Base-by-base conservation (phyloP, 106 monocot species). In the Triglochin maritima region DNA sequence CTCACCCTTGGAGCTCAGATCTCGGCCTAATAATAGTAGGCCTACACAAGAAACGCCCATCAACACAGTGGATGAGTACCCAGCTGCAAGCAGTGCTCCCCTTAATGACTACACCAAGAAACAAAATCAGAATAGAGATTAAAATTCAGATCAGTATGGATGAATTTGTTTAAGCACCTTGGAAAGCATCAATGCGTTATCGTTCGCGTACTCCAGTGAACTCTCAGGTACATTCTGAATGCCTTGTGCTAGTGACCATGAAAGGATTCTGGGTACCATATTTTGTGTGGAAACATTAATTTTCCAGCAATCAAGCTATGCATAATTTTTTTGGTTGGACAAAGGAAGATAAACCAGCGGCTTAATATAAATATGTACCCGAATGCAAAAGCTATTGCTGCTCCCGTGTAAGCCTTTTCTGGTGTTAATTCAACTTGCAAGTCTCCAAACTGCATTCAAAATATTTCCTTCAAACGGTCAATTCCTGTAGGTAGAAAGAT, bases 221-320 rank as follows among this genome's bases (percentile, higher is more conserved):
- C 78, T 83, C 69, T 96, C 90, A 5, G 90, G 81, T 71, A 80
- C 68, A 76, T 71, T 85, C 69, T 96, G 90, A 41, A 96, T 79
- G 56, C 90, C 87, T 77, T 80, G 95, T 59, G 73, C 72, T 59
- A 96, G 57, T 72, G 70, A 63, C 95, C 95, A 90, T 2, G 90
- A 85, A n/a, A 96, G 56, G 10, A 90, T 65, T 65, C 95, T 96
- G 67, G 1, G n/a, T 50, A 12, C 55, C 7, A 62, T 62, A 2
- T 4, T 13, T 45, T 13, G 7, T 43, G 12, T 4, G 62, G 44
- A 62, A 44, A 45, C 44, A 8, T 43, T 11, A 64, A 64, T 49
- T 29, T 52, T 11, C 7, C 52, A 52, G 52, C 52, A 11, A 52
- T 52, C 2, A 8, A 59, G 14, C 7, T 16, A 7, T 3, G 14